Evolutionary conservation across 176 grass and related monocot species (phyloP).

Genomic region (Luzula sylvatica): DNA sequence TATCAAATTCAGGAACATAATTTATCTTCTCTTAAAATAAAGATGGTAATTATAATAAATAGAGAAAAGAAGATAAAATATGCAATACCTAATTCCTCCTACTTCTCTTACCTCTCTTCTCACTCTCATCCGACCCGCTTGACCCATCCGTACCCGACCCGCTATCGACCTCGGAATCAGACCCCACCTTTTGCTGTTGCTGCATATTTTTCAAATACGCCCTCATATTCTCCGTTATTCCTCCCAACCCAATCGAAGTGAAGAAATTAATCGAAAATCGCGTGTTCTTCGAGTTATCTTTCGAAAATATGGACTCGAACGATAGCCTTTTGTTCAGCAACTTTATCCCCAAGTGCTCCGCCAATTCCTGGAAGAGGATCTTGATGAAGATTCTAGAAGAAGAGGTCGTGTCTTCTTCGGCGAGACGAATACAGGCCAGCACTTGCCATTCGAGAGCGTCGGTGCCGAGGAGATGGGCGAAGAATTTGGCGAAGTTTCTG

Average conservation of each 20-base stretch:
- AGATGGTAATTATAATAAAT: no score
- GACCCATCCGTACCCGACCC: slow-evolving; percentile 28
- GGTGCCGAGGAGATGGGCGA: no score
- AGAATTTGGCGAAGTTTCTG: no score
- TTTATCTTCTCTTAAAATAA: no score
- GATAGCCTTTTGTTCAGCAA: slow-evolving; percentile 68
- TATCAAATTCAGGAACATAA: no score
- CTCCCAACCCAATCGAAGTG: slow-evolving; percentile 85
- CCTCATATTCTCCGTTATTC: slow-evolving; percentile 75
- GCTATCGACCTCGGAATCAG: slow-evolving; percentile 37
- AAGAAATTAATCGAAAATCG: slow-evolving; percentile 92
- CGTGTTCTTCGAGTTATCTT: slow-evolving; percentile 92
- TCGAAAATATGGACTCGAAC: slow-evolving; percentile 78
- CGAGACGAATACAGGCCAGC: slow-evolving; percentile 77
- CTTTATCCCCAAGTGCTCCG: slow-evolving; percentile 88
- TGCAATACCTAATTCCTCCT: slow-evolving; percentile 44
- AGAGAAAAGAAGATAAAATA: no score
- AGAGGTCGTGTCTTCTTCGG: slow-evolving; percentile 91
- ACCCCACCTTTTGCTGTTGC: slow-evolving; percentile 51
- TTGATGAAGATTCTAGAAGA: slow-evolving; percentile 96
- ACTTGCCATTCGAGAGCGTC: no score
- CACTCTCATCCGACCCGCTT: slow-evolving; percentile 54
- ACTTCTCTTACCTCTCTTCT: slow-evolving; percentile 32
- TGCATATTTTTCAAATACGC: slow-evolving; percentile 97
- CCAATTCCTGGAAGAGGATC: slow-evolving; percentile 92